Evolutionary conservation across 1,284 basidiomycete species (phyloP).

Genomic region (Marasmius sp.): DNA sequence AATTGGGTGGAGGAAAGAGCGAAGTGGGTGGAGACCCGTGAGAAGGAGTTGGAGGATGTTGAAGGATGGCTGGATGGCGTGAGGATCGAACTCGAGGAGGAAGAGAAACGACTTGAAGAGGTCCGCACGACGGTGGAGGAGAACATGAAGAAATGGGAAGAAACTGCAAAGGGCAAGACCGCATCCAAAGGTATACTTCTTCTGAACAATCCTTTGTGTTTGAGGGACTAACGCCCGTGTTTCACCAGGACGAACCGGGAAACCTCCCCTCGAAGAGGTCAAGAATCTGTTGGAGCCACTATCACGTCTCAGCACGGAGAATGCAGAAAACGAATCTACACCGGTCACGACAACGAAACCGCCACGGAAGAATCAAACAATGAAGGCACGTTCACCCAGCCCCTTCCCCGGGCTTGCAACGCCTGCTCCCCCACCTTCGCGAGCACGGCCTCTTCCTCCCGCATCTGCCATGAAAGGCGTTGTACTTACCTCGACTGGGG

Average conservation of each 20-base stretch:
- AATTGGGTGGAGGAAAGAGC: conserved; percentile 43
- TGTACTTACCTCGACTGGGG: conserved; percentile 71
- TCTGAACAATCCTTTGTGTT: not conserved
- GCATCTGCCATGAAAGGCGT: conserved; percentile 82
- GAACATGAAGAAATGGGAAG: conserved; percentile 42
- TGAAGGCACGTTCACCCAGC: conserved; percentile 16
- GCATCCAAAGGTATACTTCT: conserved; percentile 15
- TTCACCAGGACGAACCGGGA: conserved; percentile 45
- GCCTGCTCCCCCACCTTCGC: conserved; percentile 28
- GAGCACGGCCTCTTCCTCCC: conserved; percentile 25
- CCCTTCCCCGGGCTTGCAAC: conserved; percentile 34
- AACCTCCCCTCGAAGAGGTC: conserved; percentile 69
- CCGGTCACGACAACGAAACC: conserved; percentile 22
- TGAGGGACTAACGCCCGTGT: not conserved
- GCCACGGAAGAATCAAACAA: conserved; percentile 19
- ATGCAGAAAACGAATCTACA: conserved; percentile 24
- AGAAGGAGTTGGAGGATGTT: conserved; percentile 53
- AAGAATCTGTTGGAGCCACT: conserved; percentile 65
- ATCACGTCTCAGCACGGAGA: conserved; percentile 30
- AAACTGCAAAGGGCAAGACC: conserved; percentile 18
- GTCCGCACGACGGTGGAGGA: conserved; percentile 47
- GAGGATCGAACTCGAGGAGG: conserved; percentile 44
- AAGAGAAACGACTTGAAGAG: conserved; percentile 49
- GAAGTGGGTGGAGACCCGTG: conserved; percentile 49
- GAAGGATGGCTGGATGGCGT: conserved; percentile 42